These are phyloP conservation scores for Auricularia auricula-judae DNA, from an alignment of 768 basidiomycete species.

Conservation along the genomic window DNA sequence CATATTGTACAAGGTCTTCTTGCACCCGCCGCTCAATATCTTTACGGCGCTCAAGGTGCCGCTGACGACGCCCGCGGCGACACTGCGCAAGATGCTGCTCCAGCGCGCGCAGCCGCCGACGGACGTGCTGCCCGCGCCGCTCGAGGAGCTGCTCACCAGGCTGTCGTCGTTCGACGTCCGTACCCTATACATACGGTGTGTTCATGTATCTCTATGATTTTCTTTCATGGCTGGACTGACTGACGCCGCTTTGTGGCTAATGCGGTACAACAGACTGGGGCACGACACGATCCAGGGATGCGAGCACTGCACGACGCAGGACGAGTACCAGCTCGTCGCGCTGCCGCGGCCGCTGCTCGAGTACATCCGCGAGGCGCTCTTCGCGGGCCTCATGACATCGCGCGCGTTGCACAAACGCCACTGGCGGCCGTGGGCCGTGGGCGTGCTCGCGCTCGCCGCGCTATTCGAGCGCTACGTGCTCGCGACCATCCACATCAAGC, in stretches of 20 bases:
- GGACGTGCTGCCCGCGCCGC: slow-evolving; percentile 28
- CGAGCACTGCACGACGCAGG: slow-evolving; percentile 48
- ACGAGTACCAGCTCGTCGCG: slow-evolving; percentile 51
- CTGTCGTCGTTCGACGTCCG: slow-evolving; percentile 49
- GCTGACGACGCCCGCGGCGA: slow-evolving; percentile 41
- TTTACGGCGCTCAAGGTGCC: slow-evolving; percentile 47
- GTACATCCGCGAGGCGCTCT: slow-evolving; percentile 45
- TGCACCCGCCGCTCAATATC: slow-evolving; percentile 47
- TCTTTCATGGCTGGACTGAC: neutral
- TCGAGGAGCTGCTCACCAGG: slow-evolving; percentile 43
- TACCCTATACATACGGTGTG: slow-evolving; percentile 47
- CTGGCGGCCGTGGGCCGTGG: slow-evolving; percentile 35
- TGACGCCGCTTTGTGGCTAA: neutral
- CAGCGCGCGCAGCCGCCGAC: slow-evolving; percentile 24
- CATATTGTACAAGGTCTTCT: slow-evolving; percentile 33
- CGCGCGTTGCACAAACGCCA: slow-evolving; percentile 28
- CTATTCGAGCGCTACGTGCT: slow-evolving; percentile 46
- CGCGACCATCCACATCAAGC: slow-evolving; percentile 33
- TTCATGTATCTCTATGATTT: neutral
- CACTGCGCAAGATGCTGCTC: slow-evolving; percentile 36
- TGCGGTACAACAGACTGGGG: slow-evolving; percentile 40
- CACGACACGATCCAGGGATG: slow-evolving; percentile 54
- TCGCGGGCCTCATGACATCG: slow-evolving; percentile 41
- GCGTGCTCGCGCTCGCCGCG: slow-evolving; percentile 35
- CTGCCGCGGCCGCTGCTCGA: slow-evolving; percentile 43